Evolutionary conservation across 2,329 filamentous ascomycete genomes (phyloP).

Genomic region (Escovopsis sp.): DNA sequence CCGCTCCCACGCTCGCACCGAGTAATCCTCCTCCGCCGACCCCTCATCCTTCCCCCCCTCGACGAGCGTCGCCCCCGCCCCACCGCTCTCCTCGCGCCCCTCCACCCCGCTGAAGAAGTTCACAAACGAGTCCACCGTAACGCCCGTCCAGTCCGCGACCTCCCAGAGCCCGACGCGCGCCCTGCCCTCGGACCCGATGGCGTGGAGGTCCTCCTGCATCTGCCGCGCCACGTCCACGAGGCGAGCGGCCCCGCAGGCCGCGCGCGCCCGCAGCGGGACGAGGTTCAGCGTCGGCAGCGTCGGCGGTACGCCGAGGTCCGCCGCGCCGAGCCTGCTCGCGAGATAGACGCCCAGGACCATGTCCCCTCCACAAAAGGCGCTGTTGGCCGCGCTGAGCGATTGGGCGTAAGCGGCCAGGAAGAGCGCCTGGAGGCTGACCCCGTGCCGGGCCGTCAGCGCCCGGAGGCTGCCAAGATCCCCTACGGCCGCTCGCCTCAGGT

Average conservation of each 20-base stretch:
- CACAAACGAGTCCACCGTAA: constrained; percentile 57
- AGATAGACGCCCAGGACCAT: constrained; percentile 68
- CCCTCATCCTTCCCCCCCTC: no score
- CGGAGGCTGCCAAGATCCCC: constrained; percentile 18
- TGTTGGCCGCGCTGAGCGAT: constrained; percentile 16
- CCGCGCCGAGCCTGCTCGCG: constrained; percentile 51
- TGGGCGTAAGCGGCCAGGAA: constrained; percentile 61
- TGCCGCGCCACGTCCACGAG: constrained; percentile 37
- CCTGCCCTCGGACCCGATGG: constrained; percentile 36
- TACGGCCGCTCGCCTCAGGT: constrained; percentile 35
- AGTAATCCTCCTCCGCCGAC: no score
- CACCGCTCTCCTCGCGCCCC: no score
- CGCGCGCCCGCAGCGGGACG: constrained; percentile 47
- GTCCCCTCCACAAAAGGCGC: neutral
- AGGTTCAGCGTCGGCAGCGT: constrained; percentile 65
- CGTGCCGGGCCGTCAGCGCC: constrained; percentile 28
- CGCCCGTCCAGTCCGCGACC: constrained; percentile 59
- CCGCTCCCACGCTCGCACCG: no score
- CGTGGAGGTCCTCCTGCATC: constrained; percentile 54
- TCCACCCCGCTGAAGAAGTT: constrained; percentile 51
- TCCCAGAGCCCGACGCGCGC: constrained; percentile 53
- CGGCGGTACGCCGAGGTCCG: constrained; percentile 28
- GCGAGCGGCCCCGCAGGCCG: constrained; percentile 9
- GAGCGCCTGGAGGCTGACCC: constrained; percentile 56
- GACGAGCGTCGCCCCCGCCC: no score